phyloP scores from a whole-genome alignment of 345 rosid species.

The Odontarrhena argentea region DNA sequence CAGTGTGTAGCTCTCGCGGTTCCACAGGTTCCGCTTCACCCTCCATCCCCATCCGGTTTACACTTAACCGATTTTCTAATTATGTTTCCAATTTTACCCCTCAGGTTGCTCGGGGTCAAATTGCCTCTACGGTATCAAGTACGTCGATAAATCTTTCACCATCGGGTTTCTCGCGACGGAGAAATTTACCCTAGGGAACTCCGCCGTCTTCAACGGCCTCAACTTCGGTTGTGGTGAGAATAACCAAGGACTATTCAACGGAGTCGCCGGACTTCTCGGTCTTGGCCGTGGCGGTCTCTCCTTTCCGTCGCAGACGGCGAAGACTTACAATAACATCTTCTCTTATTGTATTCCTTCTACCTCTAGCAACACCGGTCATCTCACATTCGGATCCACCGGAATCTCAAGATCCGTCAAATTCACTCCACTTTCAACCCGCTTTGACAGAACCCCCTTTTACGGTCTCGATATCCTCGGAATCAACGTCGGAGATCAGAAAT shows the following conservation, averaged over 20 bases:
- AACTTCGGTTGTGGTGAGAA: conserved; percentile 74
- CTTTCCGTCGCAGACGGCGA: conserved; percentile 60
- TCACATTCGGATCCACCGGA: conserved; percentile 56
- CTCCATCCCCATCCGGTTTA: background rate
- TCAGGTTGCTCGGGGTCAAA: conserved; percentile 48
- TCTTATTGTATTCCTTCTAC: conserved; percentile 83
- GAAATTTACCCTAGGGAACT: conserved; percentile 50
- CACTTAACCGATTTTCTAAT: background rate
- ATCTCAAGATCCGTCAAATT: conserved; percentile 45
- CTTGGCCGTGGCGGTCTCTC: conserved; percentile 72
- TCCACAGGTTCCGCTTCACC: conserved; percentile 45
- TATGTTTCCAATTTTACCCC: background rate
- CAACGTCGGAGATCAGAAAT: conserved; percentile 47
- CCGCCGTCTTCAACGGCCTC: conserved; percentile 47
- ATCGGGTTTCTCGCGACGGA: conserved; percentile 60
- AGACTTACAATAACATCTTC: conserved; percentile 56
- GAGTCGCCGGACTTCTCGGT: conserved; percentile 67
- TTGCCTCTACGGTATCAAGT: conserved; percentile 59
- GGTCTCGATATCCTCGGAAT: conserved; percentile 57
- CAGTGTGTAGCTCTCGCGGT: conserved; percentile 44
- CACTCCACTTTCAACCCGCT: conserved; percentile 52
- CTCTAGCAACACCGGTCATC: conserved; percentile 58
- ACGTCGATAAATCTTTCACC: conserved; percentile 63
- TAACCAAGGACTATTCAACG: conserved; percentile 57
- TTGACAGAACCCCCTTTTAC: conserved; percentile 44